These are phyloP conservation scores for Candida ulmi DNA, from an alignment of 805 yeast genomes.

Conservation along the genomic window DNA sequence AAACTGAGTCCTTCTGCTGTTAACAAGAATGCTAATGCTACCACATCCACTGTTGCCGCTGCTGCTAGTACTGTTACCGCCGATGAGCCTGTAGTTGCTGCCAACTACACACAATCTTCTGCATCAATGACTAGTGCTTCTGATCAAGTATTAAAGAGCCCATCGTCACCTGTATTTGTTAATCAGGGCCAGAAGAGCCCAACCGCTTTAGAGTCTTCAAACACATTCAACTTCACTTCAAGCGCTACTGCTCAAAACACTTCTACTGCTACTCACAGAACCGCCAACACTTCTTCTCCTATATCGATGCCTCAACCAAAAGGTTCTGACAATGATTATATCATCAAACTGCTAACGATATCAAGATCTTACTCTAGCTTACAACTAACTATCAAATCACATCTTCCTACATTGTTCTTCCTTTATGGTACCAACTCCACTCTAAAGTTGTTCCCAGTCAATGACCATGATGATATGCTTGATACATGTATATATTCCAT, in stretches of 20 bases:
- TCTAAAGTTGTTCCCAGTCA: slow-evolving; percentile 4
- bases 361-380: slow-evolving; percentile 4
- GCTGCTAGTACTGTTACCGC: too few species aligned
- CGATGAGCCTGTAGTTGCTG: too few species aligned
- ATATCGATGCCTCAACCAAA: too few species aligned
- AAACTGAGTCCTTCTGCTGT: slow-evolving; percentile 3
- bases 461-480: not conserved
- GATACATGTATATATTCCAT: slow-evolving; percentile 2
- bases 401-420: slow-evolving; percentile 8
- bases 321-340: slow-evolving; percentile 1
- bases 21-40: not conserved
- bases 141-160: too few species aligned
- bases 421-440: slow-evolving; percentile 7
- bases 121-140: too few species aligned
- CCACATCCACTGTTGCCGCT: not conserved
- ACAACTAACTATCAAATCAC: slow-evolving; percentile 1
- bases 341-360: slow-evolving; percentile 6
- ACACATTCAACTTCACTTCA: too few species aligned
- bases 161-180: too few species aligned
- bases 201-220: too few species aligned
- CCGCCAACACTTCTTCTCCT: too few species aligned
- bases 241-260: too few species aligned
- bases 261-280: too few species aligned
- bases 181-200: too few species aligned
- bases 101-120: not conserved